Evolutionary conservation across 768 basidiomycete species (phyloP).

Genomic region (Mycena chlorophos): DNA sequence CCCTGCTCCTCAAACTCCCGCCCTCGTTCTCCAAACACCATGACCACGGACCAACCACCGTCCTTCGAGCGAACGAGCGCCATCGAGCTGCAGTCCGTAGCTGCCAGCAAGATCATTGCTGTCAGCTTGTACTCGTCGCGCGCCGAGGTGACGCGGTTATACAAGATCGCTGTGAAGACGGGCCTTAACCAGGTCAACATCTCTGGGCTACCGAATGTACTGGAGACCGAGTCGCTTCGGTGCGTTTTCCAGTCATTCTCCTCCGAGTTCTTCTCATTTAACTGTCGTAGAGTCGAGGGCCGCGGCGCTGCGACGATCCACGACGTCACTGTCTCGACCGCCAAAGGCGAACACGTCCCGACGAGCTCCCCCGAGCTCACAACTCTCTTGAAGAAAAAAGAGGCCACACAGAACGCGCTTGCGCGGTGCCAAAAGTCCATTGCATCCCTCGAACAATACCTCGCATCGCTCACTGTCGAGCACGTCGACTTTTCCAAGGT

Average conservation of each 20-base stretch:
- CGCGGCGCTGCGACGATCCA: slow-evolving; percentile 46
- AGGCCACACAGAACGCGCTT: slow-evolving; percentile 31
- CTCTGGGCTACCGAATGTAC: slow-evolving; percentile 36
- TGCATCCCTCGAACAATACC: slow-evolving; percentile 34
- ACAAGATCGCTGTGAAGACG: slow-evolving; percentile 37
- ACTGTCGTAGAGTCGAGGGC: slow-evolving; percentile 42
- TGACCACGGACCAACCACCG: slow-evolving; percentile 11
- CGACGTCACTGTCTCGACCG: slow-evolving; percentile 38
- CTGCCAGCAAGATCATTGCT: slow-evolving; percentile 37
- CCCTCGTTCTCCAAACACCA: neutral
- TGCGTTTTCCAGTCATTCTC: slow-evolving; percentile 18
- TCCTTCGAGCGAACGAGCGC: slow-evolving; percentile 21
- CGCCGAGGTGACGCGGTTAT: slow-evolving; percentile 44
- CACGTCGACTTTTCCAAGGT: slow-evolving; percentile 32
- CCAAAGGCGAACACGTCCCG: neutral
- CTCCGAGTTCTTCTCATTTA: neutral
- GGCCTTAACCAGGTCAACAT: slow-evolving; percentile 45
- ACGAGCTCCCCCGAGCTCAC: slow-evolving; percentile 30
- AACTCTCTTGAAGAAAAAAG: slow-evolving; percentile 29
- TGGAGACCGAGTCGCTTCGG: slow-evolving; percentile 43
- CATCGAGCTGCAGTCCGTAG: slow-evolving; percentile 32
- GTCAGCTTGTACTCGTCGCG: slow-evolving; percentile 44
- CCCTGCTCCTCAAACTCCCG: too few species aligned
- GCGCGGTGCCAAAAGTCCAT: slow-evolving; percentile 31
- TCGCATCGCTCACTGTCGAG: slow-evolving; percentile 36